A percentile compares a stretch with the other conserved stretches of the same genome.
Evolutionary conservation across 441 rosid genomes (phyloP).

Genomic region (Viola pubescens): DNA sequence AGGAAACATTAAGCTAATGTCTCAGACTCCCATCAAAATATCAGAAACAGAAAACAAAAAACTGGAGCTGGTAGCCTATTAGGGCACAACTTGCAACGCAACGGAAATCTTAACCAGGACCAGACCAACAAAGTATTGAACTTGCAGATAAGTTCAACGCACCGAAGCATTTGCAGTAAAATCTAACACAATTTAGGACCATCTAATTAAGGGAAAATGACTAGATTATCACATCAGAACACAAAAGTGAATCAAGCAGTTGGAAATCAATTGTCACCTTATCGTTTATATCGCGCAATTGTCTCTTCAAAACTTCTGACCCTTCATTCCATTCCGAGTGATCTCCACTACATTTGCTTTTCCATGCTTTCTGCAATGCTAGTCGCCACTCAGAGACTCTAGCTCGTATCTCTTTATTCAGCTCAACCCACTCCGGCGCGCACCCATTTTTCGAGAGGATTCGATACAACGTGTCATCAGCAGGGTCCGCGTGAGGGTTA

Average conservation of each 20-base stretch:
- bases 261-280: constrained; percentile 31
- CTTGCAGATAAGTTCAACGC: no score
- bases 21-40: no score
- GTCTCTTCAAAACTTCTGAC: constrained; percentile 36
- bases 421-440: constrained; percentile 93
- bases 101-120: no score
- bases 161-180: no score
- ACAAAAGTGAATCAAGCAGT: no score
- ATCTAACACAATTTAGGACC: no score
- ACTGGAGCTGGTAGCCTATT: no score
- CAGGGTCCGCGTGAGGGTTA: constrained; percentile 80
- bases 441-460: constrained; percentile 70
- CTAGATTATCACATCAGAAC: no score
- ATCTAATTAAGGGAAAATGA: no score
- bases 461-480: constrained; percentile 70
- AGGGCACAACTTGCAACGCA: no score
- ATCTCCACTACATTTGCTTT: constrained; percentile 34
- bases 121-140: no score
- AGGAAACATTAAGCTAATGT: not conserved
- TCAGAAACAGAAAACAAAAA: not conserved
- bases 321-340: constrained; percentile 41
- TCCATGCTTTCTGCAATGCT: constrained; percentile 60
- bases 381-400: constrained; percentile 51
- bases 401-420: constrained; percentile 65
- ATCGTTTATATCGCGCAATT: constrained; percentile 52